Evolutionary conservation across 108 stramenopile species (phyloP).

Genomic region (Heterococcus sp.): DNA sequence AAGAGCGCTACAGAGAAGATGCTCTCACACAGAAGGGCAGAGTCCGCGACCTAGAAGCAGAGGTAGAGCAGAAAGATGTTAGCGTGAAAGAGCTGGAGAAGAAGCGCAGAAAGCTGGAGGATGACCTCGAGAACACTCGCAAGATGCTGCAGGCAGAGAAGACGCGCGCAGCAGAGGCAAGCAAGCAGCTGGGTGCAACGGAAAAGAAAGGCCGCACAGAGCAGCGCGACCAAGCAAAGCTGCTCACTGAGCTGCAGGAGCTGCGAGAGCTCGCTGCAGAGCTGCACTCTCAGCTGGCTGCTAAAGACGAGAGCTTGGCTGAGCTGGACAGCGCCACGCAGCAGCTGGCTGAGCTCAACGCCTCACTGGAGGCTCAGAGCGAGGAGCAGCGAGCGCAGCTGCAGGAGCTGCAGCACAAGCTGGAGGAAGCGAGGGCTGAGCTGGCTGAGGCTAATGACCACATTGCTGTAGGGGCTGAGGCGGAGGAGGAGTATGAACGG

Average conservation of each 20-base stretch:
- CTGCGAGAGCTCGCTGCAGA: conserved; percentile 23
- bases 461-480: conserved; percentile 21
- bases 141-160: conserved; percentile 44
- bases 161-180: conserved; percentile 25
- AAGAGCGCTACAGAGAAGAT: conserved; percentile 32
- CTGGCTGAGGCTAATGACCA: conserved; percentile 23
- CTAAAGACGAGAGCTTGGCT: conserved; percentile 11
- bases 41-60: conserved; percentile 25
- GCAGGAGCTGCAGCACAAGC: conserved; percentile 9
- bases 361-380: conserved; percentile 33
- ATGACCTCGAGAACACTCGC: conserved; percentile 41
- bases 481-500: conserved; percentile 34
- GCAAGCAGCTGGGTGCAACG: conserved; percentile 27
- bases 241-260: conserved; percentile 34
- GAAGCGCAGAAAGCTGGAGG: conserved; percentile 37
- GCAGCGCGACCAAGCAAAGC: conserved; percentile 39
- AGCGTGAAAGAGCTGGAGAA: conserved; percentile 39
- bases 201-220: conserved; percentile 33
- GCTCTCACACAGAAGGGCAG: conserved; percentile 31
- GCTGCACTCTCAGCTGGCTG: conserved; percentile 16
- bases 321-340: conserved; percentile 29
- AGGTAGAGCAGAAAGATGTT: conserved; percentile 28
- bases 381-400: conserved; percentile 8
- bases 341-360: conserved; percentile 32
- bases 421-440: conserved; percentile 17